These are phyloP conservation scores for Ampelomyces quisqualis DNA, from an alignment of 2,329 filamentous ascomycete species.

Conservation along the genomic window DNA sequence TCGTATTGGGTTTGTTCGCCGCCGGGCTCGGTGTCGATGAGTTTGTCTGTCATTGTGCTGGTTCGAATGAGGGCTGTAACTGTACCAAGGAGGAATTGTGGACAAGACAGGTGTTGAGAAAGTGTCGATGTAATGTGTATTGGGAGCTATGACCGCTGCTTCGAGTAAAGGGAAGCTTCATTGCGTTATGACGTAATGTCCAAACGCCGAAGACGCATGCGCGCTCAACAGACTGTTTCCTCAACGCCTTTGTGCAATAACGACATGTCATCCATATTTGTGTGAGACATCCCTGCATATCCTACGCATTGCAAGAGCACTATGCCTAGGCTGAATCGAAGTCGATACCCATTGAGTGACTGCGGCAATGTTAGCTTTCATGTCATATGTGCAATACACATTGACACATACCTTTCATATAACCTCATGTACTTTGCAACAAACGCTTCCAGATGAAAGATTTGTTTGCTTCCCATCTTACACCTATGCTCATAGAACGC, in stretches of 20 bases:
- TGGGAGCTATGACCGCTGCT: conserved; percentile 14
- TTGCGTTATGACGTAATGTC: conserved; percentile 19
- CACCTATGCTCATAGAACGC: conserved; percentile 97
- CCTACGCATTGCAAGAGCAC: neutral
- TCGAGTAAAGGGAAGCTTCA: conserved; percentile 9
- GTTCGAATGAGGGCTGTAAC: neutral
- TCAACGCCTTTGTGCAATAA: conserved; percentile 11
- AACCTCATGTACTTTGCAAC: conserved; percentile 98
- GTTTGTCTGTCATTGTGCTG: conserved; percentile 51
- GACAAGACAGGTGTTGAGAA: conserved; percentile 3
- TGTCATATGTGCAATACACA: neutral
- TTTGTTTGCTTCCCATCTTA: conserved; percentile 87
- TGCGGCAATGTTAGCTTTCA: conserved; percentile 22
- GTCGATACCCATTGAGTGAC: conserved; percentile 69
- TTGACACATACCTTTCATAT: conserved; percentile 71
- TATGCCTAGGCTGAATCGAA: conserved; percentile 42
- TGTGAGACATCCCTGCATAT: neutral
- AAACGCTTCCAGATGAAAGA: conserved; percentile 97
- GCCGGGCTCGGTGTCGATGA: conserved; percentile 61
- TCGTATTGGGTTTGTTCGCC: conserved; percentile 66
- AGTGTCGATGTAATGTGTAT: conserved; percentile 3
- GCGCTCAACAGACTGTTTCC: conserved; percentile 16
- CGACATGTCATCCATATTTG: neutral
- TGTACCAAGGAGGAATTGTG: conserved; percentile 1
- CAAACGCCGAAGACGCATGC: conserved; percentile 8